Conservation (phyloP, 2,329 filamentous ascomycete species). For the Fusarium zealandicum region DNA sequence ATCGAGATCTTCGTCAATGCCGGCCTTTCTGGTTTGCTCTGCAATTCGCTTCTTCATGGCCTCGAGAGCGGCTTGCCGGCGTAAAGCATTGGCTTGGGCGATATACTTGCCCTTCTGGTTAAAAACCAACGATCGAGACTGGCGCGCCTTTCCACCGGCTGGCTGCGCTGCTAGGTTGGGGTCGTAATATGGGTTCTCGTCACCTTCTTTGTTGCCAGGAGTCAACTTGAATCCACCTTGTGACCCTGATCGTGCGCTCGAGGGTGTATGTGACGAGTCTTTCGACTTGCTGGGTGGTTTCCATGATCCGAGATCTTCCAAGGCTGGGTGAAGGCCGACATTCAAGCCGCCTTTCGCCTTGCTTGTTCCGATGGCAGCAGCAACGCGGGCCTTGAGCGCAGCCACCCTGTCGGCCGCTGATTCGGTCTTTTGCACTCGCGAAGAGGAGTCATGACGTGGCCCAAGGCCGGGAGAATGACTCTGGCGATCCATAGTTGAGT, state of each 20-base stretch:
- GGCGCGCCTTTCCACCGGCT: slow-evolving; percentile 65
- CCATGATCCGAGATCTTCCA: slow-evolving; percentile 64
- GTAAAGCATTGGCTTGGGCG: slow-evolving; percentile 86
- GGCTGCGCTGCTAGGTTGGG: slow-evolving; percentile 68
- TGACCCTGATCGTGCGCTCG: slow-evolving; percentile 20
- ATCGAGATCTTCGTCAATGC: slow-evolving; percentile 89
- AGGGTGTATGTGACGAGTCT: slow-evolving; percentile 33
- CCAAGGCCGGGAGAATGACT: slow-evolving; percentile 60
- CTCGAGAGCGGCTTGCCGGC: slow-evolving; percentile 87
- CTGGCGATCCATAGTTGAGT: slow-evolving; percentile 58
- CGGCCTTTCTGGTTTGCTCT: slow-evolving; percentile 84
- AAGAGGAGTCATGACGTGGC: slow-evolving; percentile 62
- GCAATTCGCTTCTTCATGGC: slow-evolving; percentile 95
- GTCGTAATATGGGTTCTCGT: slow-evolving; percentile 82
- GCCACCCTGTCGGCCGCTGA: slow-evolving; percentile 72
- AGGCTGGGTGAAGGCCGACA: slow-evolving; percentile 78
- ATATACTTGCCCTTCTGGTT: slow-evolving; percentile 98
- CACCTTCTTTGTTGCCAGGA: slow-evolving; percentile 10
- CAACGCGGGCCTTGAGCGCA: slow-evolving; percentile 80
- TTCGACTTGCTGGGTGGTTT: slow-evolving; percentile 52
- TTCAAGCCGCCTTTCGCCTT: slow-evolving; percentile 73
- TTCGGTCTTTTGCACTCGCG: slow-evolving; percentile 63
- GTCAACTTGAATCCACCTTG: slow-evolving; percentile 35
- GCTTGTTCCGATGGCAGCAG: slow-evolving; percentile 71
- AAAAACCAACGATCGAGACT: slow-evolving; percentile 82